A percentile compares a stretch with the other conserved stretches of the same genome.
phyloP scores from a whole-genome alignment of 768 basidiomycete genomes.

The Rhizopogon salebrosus region DNA sequence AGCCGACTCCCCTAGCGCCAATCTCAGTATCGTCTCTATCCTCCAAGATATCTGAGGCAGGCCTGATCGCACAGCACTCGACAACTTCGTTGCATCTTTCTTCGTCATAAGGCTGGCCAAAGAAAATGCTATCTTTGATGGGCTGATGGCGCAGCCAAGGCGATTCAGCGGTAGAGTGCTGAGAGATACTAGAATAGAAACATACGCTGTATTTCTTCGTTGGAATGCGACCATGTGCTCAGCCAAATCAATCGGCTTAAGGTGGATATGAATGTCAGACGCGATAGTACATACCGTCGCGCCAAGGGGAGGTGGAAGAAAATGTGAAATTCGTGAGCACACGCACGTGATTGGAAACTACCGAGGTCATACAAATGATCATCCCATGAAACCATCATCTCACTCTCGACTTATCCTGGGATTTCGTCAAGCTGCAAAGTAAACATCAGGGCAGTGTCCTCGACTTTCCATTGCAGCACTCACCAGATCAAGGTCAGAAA shows the following conservation, averaged over 20 bases:
- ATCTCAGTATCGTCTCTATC: slow-evolving; percentile 86
- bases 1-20: slow-evolving; percentile 62
- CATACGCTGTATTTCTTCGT: no score
- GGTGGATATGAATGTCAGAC: no score
- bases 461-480: slow-evolving; percentile 10
- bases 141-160: slow-evolving; percentile 70
- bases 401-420: no score
- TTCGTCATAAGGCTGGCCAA: slow-evolving; percentile 65
- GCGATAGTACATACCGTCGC: no score
- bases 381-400: no score
- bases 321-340: no score
- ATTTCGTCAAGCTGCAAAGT: slow-evolving; percentile 45
- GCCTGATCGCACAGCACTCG: slow-evolving; percentile 77
- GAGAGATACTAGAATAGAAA: no score
- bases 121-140: slow-evolving; percentile 77
- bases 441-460: not conserved
- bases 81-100: slow-evolving; percentile 71
- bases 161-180: slow-evolving; percentile 66
- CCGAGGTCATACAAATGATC: no score
- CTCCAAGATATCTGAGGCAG: slow-evolving; percentile 80
- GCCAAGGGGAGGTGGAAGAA: no score
- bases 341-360: no score
- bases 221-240: no score
- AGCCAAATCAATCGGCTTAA: no score
- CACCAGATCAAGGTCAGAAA: slow-evolving; percentile 79